Percentiles rank a stretch among this genome's conserved stretches.
These are phyloP conservation scores for Cercophora samala DNA, from an alignment of 495 filamentous ascomycete genomes.

Conservation along the genomic window DNA sequence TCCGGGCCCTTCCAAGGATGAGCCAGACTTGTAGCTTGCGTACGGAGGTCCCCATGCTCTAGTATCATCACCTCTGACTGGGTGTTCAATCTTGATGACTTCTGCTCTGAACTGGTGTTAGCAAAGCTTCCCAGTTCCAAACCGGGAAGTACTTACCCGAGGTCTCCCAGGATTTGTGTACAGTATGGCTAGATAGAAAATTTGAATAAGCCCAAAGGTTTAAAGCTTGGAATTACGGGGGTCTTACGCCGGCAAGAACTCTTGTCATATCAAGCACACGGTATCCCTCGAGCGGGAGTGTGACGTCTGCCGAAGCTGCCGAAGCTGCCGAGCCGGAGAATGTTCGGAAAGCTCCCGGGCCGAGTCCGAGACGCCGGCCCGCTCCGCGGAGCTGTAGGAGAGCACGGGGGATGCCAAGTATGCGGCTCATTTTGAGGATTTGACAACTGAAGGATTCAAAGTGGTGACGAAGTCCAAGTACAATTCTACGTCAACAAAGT, in stretches of 20 bases:
- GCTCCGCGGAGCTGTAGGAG: neutral
- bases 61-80: slow-evolving; percentile 86
- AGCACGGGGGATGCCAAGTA: neutral
- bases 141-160: slow-evolving; percentile 63
- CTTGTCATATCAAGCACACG: slow-evolving; percentile 94
- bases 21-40: slow-evolving; percentile 63
- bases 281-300: slow-evolving; percentile 72
- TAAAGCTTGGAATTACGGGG: neutral
- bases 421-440: slow-evolving; percentile 1
- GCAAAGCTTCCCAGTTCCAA: neutral
- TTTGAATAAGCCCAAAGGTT: slow-evolving; percentile 3
- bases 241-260: slow-evolving; percentile 86
- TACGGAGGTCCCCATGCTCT: slow-evolving; percentile 96
- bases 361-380: neutral
- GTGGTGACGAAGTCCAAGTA: neutral
- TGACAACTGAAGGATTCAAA: neutral
- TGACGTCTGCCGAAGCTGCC: slow-evolving; percentile 19
- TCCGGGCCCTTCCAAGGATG: slow-evolving; percentile 65
- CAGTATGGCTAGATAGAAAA: slow-evolving; percentile 74
- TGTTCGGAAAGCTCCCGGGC: slow-evolving; percentile 4
- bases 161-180: slow-evolving; percentile 93
- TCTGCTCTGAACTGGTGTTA: slow-evolving; percentile 65
- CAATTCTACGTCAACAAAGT: neutral
- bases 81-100: slow-evolving; percentile 96
- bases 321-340: slow-evolving; percentile 18